Conservation (phyloP, 352 stramenopile genomes). For the Pythium monospermum region DNA sequence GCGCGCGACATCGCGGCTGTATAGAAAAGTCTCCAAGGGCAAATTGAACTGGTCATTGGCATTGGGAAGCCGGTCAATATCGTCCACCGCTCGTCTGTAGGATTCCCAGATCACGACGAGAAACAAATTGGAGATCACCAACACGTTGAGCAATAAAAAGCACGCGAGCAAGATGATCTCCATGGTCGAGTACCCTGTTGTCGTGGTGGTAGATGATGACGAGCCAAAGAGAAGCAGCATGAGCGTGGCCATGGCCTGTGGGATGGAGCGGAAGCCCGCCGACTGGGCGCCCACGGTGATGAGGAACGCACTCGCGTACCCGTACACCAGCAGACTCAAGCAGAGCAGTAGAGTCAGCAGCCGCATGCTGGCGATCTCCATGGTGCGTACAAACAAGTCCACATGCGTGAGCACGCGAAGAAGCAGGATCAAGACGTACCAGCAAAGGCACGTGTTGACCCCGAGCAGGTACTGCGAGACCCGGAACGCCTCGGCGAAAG, state of each 20-base stretch:
- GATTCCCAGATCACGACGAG: constrained; percentile 41
- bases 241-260: constrained; percentile 28
- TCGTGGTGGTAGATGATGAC: constrained; percentile 10
- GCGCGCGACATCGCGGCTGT: constrained; percentile 5
- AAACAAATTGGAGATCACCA: constrained; percentile 41
- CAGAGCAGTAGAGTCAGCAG: constrained; percentile 32
- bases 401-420: constrained; percentile 34
- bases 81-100: constrained; percentile 27
- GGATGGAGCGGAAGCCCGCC: constrained; percentile 29
- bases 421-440: constrained; percentile 37
- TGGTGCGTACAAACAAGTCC: constrained; percentile 34
- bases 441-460: constrained; percentile 37
- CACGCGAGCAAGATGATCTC: constrained; percentile 29
- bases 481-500: constrained; percentile 32
- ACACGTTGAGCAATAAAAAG: constrained; percentile 42
- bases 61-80: constrained; percentile 20
- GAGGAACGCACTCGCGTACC: constrained; percentile 43
- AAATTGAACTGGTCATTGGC: constrained; percentile 24
- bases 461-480: constrained; percentile 32
- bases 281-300: constrained; percentile 33
- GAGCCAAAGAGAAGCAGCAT: constrained; percentile 31
- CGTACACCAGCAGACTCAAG: constrained; percentile 31
- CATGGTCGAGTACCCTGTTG: constrained; percentile 16
- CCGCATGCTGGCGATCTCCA: constrained; percentile 25
- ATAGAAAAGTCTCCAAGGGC: constrained; percentile 19